Evolutionary conservation across 2,329 filamentous ascomycete genomes (phyloP).

Genomic region (Exophiala lecanii-corni): DNA sequence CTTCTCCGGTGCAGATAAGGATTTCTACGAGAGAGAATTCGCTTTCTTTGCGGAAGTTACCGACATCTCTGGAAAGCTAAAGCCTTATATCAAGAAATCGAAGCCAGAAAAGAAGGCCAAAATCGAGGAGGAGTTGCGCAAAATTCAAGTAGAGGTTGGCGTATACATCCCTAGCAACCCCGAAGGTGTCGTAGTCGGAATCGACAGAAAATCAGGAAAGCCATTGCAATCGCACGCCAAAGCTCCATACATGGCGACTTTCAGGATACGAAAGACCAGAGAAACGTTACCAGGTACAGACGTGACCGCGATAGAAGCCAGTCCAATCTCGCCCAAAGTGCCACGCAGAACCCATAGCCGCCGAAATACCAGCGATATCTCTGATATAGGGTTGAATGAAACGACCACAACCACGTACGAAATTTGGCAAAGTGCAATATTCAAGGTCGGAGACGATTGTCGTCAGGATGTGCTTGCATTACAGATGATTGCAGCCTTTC

Average conservation of each 20-base stretch:
- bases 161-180: constrained; percentile 97
- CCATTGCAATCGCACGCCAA: constrained; percentile 97
- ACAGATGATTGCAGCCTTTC: constrained; percentile 96
- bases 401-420: constrained; percentile 59
- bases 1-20: constrained; percentile 72
- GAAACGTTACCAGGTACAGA: constrained; percentile 44
- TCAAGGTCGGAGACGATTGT: constrained; percentile 99
- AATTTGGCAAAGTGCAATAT: constrained; percentile 99
- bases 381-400: constrained; percentile 13
- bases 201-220: constrained; percentile 96
- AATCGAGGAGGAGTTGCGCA: constrained; percentile 95
- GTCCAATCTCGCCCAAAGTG: constrained; percentile 34
- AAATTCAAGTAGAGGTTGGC: constrained; percentile 94
- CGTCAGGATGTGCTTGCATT: constrained; percentile 93
- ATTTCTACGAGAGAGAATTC: constrained; percentile 93
- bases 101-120: constrained; percentile 99
- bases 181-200: constrained; percentile 93
- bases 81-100: constrained; percentile 82
- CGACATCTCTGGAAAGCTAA: constrained; percentile 88
- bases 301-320: constrained; percentile 50
- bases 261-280: constrained; percentile 83
- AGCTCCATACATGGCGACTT: constrained; percentile 98
- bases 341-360: constrained; percentile 21
- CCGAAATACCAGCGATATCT: constrained; percentile 23
- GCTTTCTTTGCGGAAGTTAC: constrained; percentile 98